These are phyloP conservation scores for Gossypium turneri DNA, from an alignment of 345 rosid species.

Conservation along the genomic window DNA sequence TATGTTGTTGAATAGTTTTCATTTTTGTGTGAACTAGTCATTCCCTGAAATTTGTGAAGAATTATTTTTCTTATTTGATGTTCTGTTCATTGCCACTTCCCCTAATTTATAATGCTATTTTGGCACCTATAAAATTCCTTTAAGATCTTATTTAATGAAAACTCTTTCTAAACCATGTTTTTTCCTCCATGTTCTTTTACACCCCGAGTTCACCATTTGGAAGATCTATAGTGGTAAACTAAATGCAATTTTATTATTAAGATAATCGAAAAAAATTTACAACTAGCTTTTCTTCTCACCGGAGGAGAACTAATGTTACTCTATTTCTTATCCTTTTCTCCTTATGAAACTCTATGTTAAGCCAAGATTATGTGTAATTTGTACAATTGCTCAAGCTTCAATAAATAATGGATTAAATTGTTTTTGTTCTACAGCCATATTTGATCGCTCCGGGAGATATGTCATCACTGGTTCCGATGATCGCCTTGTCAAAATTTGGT, in stretches of 20 bases:
- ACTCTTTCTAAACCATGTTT: not conserved
- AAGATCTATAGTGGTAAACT: not conserved
- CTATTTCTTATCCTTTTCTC: not conserved
- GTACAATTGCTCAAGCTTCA: conserved; percentile 2
- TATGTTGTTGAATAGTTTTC: not conserved
- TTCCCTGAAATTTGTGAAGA: not conserved
- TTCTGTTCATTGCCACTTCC: not conserved
- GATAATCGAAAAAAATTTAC: not conserved
- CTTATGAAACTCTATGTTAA: not conserved
- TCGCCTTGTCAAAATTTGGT: conserved; percentile 98
- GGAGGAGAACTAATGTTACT: not conserved
- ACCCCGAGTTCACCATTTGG: not conserved
- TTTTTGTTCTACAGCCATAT: conserved; percentile 63
- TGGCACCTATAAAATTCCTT: not conserved
- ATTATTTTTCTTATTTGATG: not conserved
- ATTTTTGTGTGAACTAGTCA: not conserved
- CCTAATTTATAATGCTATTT: not conserved
- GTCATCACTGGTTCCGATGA: conserved; percentile 98
- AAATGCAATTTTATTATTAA: not conserved
- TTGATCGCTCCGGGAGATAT: conserved; percentile 93
- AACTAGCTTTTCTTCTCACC: not conserved
- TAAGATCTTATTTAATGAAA: not conserved
- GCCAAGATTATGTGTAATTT: not conserved
- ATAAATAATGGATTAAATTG: not conserved
- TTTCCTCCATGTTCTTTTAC: not conserved